Base-by-base conservation (phyloP, 176 grass and related monocot genomes). In the Poa pratensis region DNA sequence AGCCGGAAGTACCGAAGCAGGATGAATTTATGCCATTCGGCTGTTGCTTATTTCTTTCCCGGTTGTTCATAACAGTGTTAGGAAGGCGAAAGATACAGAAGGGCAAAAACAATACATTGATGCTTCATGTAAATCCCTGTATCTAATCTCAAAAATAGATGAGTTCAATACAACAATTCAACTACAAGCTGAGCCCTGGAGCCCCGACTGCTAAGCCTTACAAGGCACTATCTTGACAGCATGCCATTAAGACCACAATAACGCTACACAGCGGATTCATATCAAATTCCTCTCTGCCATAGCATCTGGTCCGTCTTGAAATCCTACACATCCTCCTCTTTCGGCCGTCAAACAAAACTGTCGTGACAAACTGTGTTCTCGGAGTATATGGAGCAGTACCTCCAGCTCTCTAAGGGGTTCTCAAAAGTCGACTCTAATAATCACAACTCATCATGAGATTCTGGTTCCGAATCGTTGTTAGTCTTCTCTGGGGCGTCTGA, bases 381-480 rank as follows among this genome's bases (percentile, higher is more conserved):
- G 4, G 55, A 64, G 69, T 84, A 76, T 81, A 60, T 30, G 16
- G 71, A 75, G 27, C 2, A 52, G 48, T 22, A 7, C 76, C 52
- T 76, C 30, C 24, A 78, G 62, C 72, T 39, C 65, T 50, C 60
- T 45, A 84, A 1, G 1, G 51, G 30, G 26, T 22, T 27, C 4
- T 22, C 61, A 42, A 75, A 62, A 26, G 70, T 39, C 6, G 1
- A 64, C 45, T 53, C 51, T 62, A 75, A 49, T 84, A 71, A 79
- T 87, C 90, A 99, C 85, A 99, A 92, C 90, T 99, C 97, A 23
- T 96, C 97, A 40, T 99, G 97, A 32, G 70, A 28, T 85, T 89
- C 81, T 61, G 82, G 71, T 96, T 92, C 87, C 35, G 88, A 76
- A 81, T 94, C 78, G 34, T 81, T 75, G 49, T 81, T 75, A 63